A percentile compares a stretch with the other conserved stretches of the same genome.
These are phyloP conservation scores for Prunus padus DNA, from an alignment of 306 rosid genomes.

Conservation along the genomic window DNA sequence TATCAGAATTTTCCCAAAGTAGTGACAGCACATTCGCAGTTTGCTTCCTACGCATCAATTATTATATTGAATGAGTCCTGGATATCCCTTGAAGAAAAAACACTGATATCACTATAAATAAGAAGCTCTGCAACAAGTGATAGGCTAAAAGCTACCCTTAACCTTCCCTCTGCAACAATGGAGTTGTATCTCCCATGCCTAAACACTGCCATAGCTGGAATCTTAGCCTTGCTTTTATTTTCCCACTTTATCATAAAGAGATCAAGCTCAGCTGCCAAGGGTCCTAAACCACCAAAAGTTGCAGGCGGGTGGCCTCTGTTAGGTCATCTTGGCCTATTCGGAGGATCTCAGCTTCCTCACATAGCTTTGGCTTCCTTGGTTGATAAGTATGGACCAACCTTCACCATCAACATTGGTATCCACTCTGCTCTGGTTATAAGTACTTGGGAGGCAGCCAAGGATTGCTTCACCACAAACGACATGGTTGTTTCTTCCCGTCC, in stretches of 20 bases:
- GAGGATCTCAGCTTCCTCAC: slow-evolving; percentile 36
- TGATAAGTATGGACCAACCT: slow-evolving; percentile 38
- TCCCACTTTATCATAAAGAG: slow-evolving; percentile 5
- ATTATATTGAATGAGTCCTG: neutral
- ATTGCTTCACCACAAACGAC: slow-evolving; percentile 47
- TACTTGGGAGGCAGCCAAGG: slow-evolving; percentile 39
- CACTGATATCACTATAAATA: neutral
- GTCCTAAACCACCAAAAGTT: slow-evolving; percentile 39
- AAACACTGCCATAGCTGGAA: neutral
- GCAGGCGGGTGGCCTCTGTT: slow-evolving; percentile 67
- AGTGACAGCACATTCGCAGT: neutral
- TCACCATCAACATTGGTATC: slow-evolving; percentile 31
- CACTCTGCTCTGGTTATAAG: slow-evolving; percentile 31
- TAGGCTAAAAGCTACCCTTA: neutral
- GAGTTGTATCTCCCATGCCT: slow-evolving; percentile 3
- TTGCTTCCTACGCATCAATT: neutral
- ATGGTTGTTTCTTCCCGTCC: slow-evolving; percentile 35
- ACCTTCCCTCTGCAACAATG: neutral
- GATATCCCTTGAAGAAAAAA: too few relatives aligned
- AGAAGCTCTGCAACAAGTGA: neutral
- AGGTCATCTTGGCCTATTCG: slow-evolving; percentile 55
- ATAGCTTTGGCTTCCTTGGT: slow-evolving; percentile 44
- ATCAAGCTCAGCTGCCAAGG: neutral
- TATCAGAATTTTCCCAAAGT: too few relatives aligned
- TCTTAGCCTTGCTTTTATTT: slow-evolving; percentile 21